Evolutionary conservation across 352 stramenopile genomes (phyloP).

Genomic region (Phytopythium chamaehyphon): DNA sequence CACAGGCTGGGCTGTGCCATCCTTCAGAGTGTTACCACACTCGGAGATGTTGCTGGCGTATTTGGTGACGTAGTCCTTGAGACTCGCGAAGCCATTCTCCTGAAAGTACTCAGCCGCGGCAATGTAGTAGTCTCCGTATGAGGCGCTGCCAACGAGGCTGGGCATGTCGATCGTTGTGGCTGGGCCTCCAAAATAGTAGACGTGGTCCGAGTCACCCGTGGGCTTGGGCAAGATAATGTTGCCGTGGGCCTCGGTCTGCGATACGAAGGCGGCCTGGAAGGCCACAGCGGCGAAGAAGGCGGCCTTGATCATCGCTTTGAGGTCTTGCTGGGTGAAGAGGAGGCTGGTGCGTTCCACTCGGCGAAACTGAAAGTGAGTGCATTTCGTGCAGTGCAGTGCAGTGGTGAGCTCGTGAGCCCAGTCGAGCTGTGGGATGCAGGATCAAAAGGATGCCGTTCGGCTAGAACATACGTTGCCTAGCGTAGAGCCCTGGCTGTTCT

Average conservation of each 20-base stretch:
- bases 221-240: slow-evolving; percentile 21
- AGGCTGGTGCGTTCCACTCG: background rate
- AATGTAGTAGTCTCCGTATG: slow-evolving; percentile 13
- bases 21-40: slow-evolving; percentile 11
- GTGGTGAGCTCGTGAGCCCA: slow-evolving; percentile 3
- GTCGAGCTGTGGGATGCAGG: background rate
- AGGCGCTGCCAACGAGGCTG: slow-evolving; percentile 8
- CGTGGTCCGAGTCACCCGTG: slow-evolving; percentile 11
- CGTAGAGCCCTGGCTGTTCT: no score
- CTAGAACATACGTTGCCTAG: no score
- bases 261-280: slow-evolving; percentile 8
- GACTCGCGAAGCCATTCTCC: slow-evolving; percentile 10
- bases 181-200: slow-evolving; percentile 12
- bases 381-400: background rate
- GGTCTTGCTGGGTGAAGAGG: background rate
- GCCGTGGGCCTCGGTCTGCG: slow-evolving; percentile 11
- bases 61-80: slow-evolving; percentile 17
- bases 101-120: slow-evolving; percentile 12
- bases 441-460: no score
- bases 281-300: slow-evolving; percentile 2
- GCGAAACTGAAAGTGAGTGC: no score
- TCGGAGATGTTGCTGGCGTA: slow-evolving; percentile 11
- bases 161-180: slow-evolving; percentile 16
- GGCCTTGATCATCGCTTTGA: slow-evolving; percentile 3
- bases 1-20: slow-evolving; percentile 5